Percentiles rank a stretch among this genome's conserved stretches.
Evolutionary conservation across 768 basidiomycete species (phyloP).

Genomic region (Amanita brunnescens): DNA sequence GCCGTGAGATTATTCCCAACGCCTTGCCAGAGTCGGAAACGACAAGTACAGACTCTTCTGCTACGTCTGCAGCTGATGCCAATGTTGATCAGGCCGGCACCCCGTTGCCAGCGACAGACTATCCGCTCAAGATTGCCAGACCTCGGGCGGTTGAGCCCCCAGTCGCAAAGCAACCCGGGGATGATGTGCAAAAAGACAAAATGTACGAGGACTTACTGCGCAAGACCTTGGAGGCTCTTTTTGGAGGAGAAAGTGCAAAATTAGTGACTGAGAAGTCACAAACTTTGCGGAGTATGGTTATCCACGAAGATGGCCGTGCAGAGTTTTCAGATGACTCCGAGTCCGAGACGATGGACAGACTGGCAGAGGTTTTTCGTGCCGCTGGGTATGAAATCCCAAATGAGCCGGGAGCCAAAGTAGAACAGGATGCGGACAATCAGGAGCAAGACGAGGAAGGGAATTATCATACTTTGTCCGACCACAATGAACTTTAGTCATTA

Average conservation of each 20-base stretch:
- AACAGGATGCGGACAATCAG: not conserved
- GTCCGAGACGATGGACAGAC: constrained; percentile 30
- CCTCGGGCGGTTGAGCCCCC: constrained; percentile 41
- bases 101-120: constrained; percentile 39
- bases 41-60: constrained; percentile 10
- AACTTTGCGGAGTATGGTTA: constrained; percentile 1
- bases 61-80: constrained; percentile 7
- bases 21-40: constrained; percentile 19
- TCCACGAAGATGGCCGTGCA: constrained; percentile 18
- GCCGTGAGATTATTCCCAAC: constrained; percentile 62
- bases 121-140: constrained; percentile 44
- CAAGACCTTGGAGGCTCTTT: constrained; percentile 31
- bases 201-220: constrained; percentile 27
- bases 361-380: constrained; percentile 43
- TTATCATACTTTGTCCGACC: constrained; percentile 2
- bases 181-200: constrained; percentile 17
- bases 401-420: constrained; percentile 16
- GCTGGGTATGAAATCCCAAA: constrained; percentile 43
- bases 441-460: constrained; percentile 4
- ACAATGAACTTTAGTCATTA: constrained; percentile 12
- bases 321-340: constrained; percentile 32
- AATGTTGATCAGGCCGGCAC: constrained; percentile 2
- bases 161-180: constrained; percentile 12
- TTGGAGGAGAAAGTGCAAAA: constrained; percentile 15
- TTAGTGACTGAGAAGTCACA: constrained; percentile 9